Percentiles rank a stretch among this genome's conserved stretches.
phyloP scores from a whole-genome alignment of 441 rosid genomes.

The Adansonia madagascariensis region DNA sequence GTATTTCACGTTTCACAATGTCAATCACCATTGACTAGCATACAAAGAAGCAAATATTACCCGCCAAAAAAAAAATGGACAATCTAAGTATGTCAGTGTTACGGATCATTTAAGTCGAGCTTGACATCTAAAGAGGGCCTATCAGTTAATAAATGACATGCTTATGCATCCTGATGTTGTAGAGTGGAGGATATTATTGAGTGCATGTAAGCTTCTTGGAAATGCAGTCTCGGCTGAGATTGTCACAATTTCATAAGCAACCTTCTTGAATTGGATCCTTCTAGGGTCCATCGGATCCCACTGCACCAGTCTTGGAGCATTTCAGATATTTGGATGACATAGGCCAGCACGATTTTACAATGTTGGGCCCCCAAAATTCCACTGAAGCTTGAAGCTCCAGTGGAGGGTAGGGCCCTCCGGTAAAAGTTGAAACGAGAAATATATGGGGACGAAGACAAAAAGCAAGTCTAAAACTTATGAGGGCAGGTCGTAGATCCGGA shows the following conservation, averaged over 20 bases:
- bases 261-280: constrained; percentile 43
- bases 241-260: constrained; percentile 35
- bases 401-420: neutral
- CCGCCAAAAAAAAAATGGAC: neutral
- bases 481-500: constrained; percentile 80
- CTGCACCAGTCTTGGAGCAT: no score
- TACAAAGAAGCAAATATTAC: no score
- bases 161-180: constrained; percentile 49
- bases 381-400: no score
- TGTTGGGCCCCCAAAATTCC: no score
- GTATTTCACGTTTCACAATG: no score
- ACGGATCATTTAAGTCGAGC: constrained; percentile 57
- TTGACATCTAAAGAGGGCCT: constrained; percentile 50
- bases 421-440: neutral
- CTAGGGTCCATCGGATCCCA: no score
- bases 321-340: no score
- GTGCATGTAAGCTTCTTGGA: constrained; percentile 52
- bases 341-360: no score
- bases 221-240: constrained; percentile 51
- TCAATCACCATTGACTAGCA: no score
- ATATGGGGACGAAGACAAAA: neutral
- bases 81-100: constrained; percentile 44
- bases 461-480: constrained; percentile 61
- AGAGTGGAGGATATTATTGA: constrained; percentile 56
- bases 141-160: constrained; percentile 47